Percentiles rank a stretch among this genome's conserved stretches.
phyloP scores from a whole-genome alignment of 2,329 filamentous ascomycete genomes.

The Plectosphaerella cucumerina region DNA sequence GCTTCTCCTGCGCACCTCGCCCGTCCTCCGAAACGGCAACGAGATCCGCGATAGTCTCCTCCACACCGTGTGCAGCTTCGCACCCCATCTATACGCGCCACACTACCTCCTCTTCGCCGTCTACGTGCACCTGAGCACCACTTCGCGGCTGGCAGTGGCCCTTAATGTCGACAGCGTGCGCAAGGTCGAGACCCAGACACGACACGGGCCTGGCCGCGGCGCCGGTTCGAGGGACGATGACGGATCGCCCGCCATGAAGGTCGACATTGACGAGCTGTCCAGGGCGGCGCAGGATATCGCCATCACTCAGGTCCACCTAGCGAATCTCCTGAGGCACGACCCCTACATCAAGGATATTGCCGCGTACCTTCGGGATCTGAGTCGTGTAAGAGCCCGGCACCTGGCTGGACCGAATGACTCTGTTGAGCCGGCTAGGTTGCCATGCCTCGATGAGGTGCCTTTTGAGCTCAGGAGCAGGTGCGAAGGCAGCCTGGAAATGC shows the following conservation, averaged over 20 bases:
- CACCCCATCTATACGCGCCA: neutral
- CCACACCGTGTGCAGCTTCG: neutral
- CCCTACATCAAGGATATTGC: slow-evolving; percentile 4
- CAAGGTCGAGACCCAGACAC: slow-evolving; percentile 1
- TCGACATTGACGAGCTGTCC: slow-evolving; percentile 4
- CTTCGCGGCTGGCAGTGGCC: slow-evolving; percentile 2
- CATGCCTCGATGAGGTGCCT: neutral
- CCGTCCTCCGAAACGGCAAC: slow-evolving; percentile 1
- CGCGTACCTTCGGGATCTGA: neutral
- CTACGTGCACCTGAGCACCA: slow-evolving; percentile 3
- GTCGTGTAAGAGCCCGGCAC: neutral
- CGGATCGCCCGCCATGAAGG: neutral
- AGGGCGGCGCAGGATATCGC: slow-evolving; percentile 7
- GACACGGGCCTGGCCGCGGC: slow-evolving; percentile 2
- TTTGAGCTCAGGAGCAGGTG: neutral
- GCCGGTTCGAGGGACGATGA: neutral
- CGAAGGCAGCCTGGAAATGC: neutral
- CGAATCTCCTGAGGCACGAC: slow-evolving; percentile 7
- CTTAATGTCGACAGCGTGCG: slow-evolving; percentile 4
- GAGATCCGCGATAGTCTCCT: slow-evolving; percentile 1
- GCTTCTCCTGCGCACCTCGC: slow-evolving; percentile 7
- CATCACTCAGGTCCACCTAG: slow-evolving; percentile 6
- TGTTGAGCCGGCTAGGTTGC: no score
- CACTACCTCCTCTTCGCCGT: slow-evolving; percentile 6
- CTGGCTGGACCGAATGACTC: neutral